These are phyloP conservation scores for Proliferodiscus dingleyae DNA, from an alignment of 2,329 filamentous ascomycete genomes.

Conservation along the genomic window DNA sequence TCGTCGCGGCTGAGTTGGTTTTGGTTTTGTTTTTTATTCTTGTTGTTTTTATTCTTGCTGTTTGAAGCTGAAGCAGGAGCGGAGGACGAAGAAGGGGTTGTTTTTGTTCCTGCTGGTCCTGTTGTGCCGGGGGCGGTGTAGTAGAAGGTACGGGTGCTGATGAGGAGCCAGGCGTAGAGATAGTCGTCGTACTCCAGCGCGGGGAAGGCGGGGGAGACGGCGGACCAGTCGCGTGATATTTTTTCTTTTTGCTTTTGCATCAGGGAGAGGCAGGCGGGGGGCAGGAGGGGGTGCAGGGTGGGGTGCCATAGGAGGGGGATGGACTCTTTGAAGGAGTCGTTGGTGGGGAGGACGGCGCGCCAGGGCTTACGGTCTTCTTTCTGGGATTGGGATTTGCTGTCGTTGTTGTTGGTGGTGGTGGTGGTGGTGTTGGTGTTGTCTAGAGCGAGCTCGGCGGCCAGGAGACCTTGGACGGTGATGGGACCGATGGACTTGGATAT, in stretches of 20 bases:
- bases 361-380: no score
- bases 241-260: conserved; percentile 52
- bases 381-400: no score
- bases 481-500: conserved; percentile 50
- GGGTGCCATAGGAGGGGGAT: conserved; percentile 53
- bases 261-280: conserved; percentile 39
- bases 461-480: conserved; percentile 63
- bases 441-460: conserved; percentile 64
- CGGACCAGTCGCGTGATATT: conserved; percentile 45
- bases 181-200: conserved; percentile 37
- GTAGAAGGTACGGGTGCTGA: conserved; percentile 61
- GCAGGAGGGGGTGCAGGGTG: conserved; percentile 41
- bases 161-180: conserved; percentile 52
- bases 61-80: no score
- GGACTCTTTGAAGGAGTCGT: conserved; percentile 51
- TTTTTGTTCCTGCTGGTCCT: no score
- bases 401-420: no score
- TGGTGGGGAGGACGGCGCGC: conserved; percentile 63
- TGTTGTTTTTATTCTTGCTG: no score
- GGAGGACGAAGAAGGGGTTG: no score
- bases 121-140: conserved; percentile 36
- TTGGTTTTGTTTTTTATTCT: conserved; percentile 22
- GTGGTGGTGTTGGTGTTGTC: no score
- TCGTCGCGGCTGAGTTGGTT: neutral
- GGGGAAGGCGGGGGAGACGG: conserved; percentile 40